Percentiles rank a stretch among this genome's conserved stretches.
Conservation (phyloP, 1,284 basidiomycete genomes). For the Lentinula novae-zelandiae region DNA sequence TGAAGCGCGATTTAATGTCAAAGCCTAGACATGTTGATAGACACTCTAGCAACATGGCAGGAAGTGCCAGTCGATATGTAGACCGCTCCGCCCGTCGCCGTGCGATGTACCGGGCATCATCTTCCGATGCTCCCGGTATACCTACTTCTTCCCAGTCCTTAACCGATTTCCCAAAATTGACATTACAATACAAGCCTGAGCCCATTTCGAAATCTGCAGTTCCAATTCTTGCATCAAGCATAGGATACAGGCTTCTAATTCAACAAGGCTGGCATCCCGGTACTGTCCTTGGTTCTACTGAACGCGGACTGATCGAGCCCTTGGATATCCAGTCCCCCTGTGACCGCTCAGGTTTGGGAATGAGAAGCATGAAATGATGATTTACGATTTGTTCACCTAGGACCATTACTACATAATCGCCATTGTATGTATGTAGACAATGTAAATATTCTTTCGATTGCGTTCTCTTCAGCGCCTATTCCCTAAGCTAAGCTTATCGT, state of each 20-base stretch:
- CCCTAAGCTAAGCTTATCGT: too few relatives aligned
- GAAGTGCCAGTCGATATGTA: constrained; percentile 34
- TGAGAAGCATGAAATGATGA: constrained; percentile 18
- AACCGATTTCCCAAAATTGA: not conserved
- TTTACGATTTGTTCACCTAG: not conserved
- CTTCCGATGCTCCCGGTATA: constrained; percentile 44
- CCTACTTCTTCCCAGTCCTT: constrained; percentile 5
- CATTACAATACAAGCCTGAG: constrained; percentile 2
- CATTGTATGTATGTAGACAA: too few relatives aligned
- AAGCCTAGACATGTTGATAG: constrained; percentile 32
- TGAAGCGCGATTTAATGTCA: constrained; percentile 58
- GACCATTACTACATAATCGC: too few relatives aligned
- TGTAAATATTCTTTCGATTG: too few relatives aligned
- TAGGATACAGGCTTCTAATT: constrained; percentile 62
- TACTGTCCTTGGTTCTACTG: constrained; percentile 44
- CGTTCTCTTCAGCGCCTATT: too few relatives aligned
- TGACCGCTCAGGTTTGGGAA: constrained; percentile 54
- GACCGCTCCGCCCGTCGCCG: constrained; percentile 70
- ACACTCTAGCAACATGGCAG: constrained; percentile 13
- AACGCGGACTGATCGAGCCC: constrained; percentile 49
- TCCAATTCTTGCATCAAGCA: constrained; percentile 51
- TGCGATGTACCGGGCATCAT: constrained; percentile 47
- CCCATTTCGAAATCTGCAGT: constrained; percentile 34
- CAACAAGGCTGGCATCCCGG: constrained; percentile 77
- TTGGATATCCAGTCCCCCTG: constrained; percentile 40